A percentile compares a stretch with the other conserved stretches of the same genome.
Conservation (phyloP, 495 filamentous ascomycete species). For the Aspergillus cavernicola region DNA sequence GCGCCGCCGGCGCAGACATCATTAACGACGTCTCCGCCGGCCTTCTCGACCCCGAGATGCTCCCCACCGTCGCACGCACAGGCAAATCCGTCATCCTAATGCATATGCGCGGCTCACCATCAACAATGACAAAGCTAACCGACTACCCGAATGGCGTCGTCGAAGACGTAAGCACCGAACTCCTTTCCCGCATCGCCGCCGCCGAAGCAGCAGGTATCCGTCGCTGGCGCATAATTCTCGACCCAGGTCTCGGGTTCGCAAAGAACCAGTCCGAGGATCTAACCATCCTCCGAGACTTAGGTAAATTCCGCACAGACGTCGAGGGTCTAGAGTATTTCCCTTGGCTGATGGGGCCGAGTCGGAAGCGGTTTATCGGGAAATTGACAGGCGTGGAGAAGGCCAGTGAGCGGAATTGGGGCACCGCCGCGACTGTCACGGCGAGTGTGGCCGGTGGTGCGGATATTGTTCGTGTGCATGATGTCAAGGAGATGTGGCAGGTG, state of each 20-base stretch:
- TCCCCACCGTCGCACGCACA: conserved; percentile 70
- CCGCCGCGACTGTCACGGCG: conserved; percentile 81
- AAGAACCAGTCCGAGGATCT: conserved; percentile 80
- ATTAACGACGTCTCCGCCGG: conserved; percentile 94
- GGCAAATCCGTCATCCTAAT: conserved; percentile 84
- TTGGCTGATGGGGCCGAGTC: conserved; percentile 85
- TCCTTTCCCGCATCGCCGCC: conserved; percentile 63
- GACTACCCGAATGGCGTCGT: conserved; percentile 74
- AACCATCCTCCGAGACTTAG: conserved; percentile 65
- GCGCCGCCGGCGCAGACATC: conserved; percentile 82
- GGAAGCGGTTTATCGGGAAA: conserved; percentile 84
- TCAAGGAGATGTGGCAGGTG: conserved; percentile 83
- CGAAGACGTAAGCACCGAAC: conserved; percentile 63
- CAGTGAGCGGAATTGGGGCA: conserved; percentile 72
- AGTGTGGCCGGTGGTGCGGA: conserved; percentile 91
- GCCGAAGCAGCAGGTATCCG: conserved; percentile 81
- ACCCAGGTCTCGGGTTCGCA: conserved; percentile 91
- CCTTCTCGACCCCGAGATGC: conserved; percentile 73
- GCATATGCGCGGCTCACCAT: conserved; percentile 91
- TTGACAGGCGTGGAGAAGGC: conserved; percentile 73
- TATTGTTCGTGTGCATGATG: conserved; percentile 94
- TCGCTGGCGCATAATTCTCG: conserved; percentile 91
- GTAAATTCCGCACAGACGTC: conserved; percentile 52
- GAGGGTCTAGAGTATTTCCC: conserved; percentile 69
- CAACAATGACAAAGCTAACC: conserved; percentile 70